Conservation (phyloP, 805 yeast genomes). For the Monosporozyma siamensis region DNA sequence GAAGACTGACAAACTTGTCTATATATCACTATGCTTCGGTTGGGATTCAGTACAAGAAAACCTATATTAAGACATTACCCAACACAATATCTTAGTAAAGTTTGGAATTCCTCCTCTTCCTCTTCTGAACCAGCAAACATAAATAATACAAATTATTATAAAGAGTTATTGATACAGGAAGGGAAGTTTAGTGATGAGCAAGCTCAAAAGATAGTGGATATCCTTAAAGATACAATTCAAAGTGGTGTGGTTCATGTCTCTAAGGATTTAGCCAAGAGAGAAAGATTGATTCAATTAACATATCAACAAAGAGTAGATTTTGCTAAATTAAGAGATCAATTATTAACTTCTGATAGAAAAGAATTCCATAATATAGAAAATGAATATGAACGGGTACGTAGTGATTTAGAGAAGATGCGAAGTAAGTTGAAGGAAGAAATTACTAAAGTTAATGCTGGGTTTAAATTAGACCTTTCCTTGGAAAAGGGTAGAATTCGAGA, state of each 20-base stretch:
- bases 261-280: constrained; percentile 74
- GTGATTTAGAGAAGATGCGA: constrained; percentile 78
- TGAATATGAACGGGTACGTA: constrained; percentile 77
- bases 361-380: constrained; percentile 75
- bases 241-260: constrained; percentile 73
- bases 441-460: constrained; percentile 81
- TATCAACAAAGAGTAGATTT: constrained; percentile 96
- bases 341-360: constrained; percentile 76
- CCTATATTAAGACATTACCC: no score
- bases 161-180: constrained; percentile 46
- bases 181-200: constrained; percentile 71
- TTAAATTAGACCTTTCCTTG: constrained; percentile 78
- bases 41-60: no score
- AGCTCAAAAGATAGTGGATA: constrained; percentile 66
- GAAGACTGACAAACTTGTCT: no score
- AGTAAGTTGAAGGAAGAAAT: constrained; percentile 85
- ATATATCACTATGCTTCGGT: no score
- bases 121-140: constrained; percentile 36
- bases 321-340: constrained; percentile 86
- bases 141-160: constrained; percentile 63
- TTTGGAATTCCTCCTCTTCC: background rate
- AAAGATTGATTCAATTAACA: constrained; percentile 70
- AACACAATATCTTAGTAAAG: background rate
- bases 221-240: constrained; percentile 64
- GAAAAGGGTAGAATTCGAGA: constrained; percentile 95